Conservation (phyloP, 179 eudicot species). For the Nepenthes alata region DNA sequence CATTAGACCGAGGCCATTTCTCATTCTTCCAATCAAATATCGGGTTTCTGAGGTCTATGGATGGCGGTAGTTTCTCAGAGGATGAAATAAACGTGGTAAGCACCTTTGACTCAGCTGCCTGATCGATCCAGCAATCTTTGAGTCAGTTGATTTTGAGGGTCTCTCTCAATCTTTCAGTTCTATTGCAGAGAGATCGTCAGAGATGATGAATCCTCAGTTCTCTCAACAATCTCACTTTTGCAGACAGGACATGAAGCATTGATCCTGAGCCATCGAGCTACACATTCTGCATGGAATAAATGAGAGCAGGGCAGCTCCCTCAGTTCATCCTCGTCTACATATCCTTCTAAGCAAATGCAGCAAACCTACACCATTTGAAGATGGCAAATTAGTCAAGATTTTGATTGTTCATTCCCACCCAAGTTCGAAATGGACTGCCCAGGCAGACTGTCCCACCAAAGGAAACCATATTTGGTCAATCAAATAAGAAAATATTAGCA, state of each 20-base stretch:
- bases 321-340: conserved; percentile 9
- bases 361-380: conserved; percentile 5
- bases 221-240: conserved; percentile 7
- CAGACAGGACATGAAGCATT: conserved; percentile 14
- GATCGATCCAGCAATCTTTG: too few species aligned
- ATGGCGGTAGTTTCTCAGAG: too few species aligned
- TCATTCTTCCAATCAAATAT: too few species aligned
- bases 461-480: not conserved
- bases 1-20: too few species aligned
- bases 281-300: conserved; percentile 12
- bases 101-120: too few species aligned
- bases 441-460: not conserved
- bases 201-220: not conserved
- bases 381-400: not conserved
- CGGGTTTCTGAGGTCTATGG: too few species aligned
- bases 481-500: not conserved
- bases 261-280: conserved; percentile 13
- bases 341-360: conserved; percentile 10
- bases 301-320: conserved; percentile 13
- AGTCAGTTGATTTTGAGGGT: too few species aligned
- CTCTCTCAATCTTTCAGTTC: not conserved
- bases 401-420: not conserved
- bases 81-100: too few species aligned
- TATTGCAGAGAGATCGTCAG: not conserved
- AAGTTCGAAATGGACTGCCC: too few species aligned